Conservation (phyloP, 805 yeast genomes). For the Wickerhamiella azymoides region DNA sequence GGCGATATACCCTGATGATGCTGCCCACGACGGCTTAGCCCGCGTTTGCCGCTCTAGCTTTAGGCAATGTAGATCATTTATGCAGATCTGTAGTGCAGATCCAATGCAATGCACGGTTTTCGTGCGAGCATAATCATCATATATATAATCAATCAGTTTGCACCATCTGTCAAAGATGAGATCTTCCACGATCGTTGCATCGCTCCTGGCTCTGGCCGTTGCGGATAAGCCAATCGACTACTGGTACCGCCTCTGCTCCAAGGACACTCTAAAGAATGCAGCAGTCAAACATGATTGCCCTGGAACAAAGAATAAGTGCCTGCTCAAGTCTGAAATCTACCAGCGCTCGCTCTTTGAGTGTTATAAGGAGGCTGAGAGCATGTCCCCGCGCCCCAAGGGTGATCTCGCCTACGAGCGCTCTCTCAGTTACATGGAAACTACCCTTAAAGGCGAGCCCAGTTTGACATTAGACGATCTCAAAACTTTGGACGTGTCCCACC, state of each 20-base stretch:
- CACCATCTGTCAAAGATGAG: neutral
- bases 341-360: conserved; percentile 5
- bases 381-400: neutral
- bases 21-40: too few relatives aligned
- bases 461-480: neutral
- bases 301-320: neutral
- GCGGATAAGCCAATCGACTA: conserved; percentile 3
- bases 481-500: neutral
- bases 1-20: too few relatives aligned
- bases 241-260: conserved; percentile 6
- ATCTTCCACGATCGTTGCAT: neutral
- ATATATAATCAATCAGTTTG: neutral
- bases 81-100: too few relatives aligned
- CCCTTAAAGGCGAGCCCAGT: neutral
- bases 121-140: neutral
- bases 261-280: conserved; percentile 1
- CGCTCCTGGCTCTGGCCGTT: neutral
- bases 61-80: too few relatives aligned
- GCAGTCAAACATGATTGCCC: conserved; percentile 2
- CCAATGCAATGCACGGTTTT: neutral
- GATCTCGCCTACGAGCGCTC: neutral
- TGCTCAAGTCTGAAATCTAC: neutral
- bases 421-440: neutral
- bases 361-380: neutral
- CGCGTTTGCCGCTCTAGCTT: too few relatives aligned